phyloP scores from a whole-genome alignment of 371 early-diverging fungal species.

The Mucor plumbeus region DNA sequence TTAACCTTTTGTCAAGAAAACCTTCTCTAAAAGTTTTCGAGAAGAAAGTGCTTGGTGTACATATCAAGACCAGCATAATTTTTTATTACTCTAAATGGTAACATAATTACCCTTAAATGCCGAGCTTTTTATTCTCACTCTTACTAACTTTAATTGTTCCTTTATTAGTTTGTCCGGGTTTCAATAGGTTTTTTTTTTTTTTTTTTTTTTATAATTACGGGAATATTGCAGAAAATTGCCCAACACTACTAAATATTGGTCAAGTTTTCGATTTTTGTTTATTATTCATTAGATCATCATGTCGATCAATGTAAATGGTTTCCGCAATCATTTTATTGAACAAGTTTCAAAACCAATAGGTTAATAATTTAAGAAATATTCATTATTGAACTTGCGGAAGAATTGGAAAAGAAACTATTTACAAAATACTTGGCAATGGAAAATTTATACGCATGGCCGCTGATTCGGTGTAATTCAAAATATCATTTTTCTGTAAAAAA shows the following conservation, averaged over 20 bases:
- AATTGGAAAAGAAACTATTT: background rate
- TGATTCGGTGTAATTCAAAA: background rate
- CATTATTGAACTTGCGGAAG: background rate
- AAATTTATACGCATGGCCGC: background rate
- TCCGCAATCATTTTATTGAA: background rate
- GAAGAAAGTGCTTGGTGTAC: no score
- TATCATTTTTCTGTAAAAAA: background rate
- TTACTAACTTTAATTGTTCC: background rate
- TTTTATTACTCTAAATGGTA: background rate
- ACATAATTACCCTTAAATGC: background rate
- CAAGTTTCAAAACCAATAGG: background rate
- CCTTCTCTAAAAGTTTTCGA: background rate
- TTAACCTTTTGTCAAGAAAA: background rate
- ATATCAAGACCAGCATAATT: background rate
- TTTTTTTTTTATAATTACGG: no score
- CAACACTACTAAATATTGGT: background rate
- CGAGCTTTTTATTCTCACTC: background rate
- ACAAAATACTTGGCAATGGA: background rate
- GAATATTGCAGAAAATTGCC: background rate
- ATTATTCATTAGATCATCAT: background rate
- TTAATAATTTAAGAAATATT: background rate
- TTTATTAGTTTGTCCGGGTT: background rate
- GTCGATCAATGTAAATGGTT: background rate
- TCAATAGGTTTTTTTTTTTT: background rate
- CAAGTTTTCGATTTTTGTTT: background rate